A percentile compares a stretch with the other conserved stretches of the same genome.
These are phyloP conservation scores for Pseudonectria buxi DNA, from an alignment of 2,329 filamentous ascomycete genomes.

Conservation along the genomic window DNA sequence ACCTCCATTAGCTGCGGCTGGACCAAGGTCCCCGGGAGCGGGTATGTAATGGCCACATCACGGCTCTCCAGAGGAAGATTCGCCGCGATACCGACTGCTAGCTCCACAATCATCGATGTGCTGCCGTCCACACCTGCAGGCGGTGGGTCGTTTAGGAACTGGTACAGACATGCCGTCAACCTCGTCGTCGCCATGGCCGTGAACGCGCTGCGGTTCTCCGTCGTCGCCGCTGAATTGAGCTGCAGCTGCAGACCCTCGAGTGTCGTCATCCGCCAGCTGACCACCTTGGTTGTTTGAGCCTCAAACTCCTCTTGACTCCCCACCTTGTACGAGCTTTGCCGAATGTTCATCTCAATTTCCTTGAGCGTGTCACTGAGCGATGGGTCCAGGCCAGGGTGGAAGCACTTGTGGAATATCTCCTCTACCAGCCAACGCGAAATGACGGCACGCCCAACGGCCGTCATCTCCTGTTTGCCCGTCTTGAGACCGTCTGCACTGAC, in stretches of 20 bases:
- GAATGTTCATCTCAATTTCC: constrained; percentile 79
- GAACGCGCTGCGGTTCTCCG: constrained; percentile 60
- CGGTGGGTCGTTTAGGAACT: constrained; percentile 68
- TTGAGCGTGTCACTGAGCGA: constrained; percentile 74
- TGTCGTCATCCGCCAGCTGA: constrained; percentile 90
- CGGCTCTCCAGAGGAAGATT: constrained; percentile 87
- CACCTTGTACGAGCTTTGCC: constrained; percentile 65
- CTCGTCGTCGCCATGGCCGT: constrained; percentile 63
- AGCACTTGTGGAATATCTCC: constrained; percentile 84
- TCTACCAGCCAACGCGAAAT: constrained; percentile 88
- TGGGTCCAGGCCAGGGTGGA: constrained; percentile 81
- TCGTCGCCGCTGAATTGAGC: constrained; percentile 58
- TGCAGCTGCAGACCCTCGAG: constrained; percentile 77
- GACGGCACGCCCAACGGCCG: constrained; percentile 80
- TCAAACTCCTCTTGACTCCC: constrained; percentile 83
- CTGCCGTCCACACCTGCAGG: constrained; percentile 80
- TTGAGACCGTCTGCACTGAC: constrained; percentile 81
- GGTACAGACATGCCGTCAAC: constrained; percentile 62
- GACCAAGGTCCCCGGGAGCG: constrained; percentile 66
- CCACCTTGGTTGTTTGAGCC: constrained; percentile 76
- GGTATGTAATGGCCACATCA: constrained; percentile 83
- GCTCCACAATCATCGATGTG: constrained; percentile 85
- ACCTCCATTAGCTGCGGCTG: constrained; percentile 75
- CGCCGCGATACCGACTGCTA: constrained; percentile 76
- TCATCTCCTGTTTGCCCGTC: constrained; percentile 96